Evolutionary conservation across 1,284 basidiomycete species (phyloP).

Genomic region (Sanghuangporus baumii): DNA sequence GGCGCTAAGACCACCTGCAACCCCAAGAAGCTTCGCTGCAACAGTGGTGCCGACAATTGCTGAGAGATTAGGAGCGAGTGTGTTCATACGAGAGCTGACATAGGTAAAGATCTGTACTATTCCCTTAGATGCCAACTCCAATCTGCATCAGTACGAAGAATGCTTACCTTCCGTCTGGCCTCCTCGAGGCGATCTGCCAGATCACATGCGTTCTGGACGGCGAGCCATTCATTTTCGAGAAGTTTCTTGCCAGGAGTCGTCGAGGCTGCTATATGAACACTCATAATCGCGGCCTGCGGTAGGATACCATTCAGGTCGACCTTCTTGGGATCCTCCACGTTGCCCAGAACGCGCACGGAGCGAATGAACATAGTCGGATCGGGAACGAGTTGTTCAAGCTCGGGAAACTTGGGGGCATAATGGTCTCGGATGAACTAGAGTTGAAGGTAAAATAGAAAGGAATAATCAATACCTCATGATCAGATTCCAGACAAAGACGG

Average conservation of each 20-base stretch:
- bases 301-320: constrained; percentile 76
- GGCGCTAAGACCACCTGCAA: constrained; percentile 89
- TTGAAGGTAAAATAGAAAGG: constrained; percentile 16
- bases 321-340: constrained; percentile 83
- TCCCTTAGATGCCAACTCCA: constrained; percentile 1
- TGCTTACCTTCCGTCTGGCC: constrained; percentile 73
- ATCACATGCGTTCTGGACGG: constrained; percentile 81
- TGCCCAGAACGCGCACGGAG: constrained; percentile 85
- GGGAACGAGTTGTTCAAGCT: constrained; percentile 90
- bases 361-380: constrained; percentile 93
- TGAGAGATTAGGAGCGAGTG: constrained; percentile 96
- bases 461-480: constrained; percentile 38
- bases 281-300: constrained; percentile 92
- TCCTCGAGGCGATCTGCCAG: constrained; percentile 86
- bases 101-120: constrained; percentile 84
- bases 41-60: constrained; percentile 97
- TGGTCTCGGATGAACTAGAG: constrained; percentile 94
- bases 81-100: constrained; percentile 98
- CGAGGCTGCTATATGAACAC: constrained; percentile 93
- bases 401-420: constrained; percentile 93
- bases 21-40: constrained; percentile 96
- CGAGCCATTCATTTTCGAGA: constrained; percentile 66
- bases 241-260: constrained; percentile 81
- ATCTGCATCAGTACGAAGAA: neutral
- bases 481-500: constrained; percentile 26